Percentiles rank a stretch among this genome's conserved stretches.
These are phyloP conservation scores for Umbelopsis ramanniana DNA, from an alignment of 192 early-diverging fungal species.

Conservation along the genomic window DNA sequence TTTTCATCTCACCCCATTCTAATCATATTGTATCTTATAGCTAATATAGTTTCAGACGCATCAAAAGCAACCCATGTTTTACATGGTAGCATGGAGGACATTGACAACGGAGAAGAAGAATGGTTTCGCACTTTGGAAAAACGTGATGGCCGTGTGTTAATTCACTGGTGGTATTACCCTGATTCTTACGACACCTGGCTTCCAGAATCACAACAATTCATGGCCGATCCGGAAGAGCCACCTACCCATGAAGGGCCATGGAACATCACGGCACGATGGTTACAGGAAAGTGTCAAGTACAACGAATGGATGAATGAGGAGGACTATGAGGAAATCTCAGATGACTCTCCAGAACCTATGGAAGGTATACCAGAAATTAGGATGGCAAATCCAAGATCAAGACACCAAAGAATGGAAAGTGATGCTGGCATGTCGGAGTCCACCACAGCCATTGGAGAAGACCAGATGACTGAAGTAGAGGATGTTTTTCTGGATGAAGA, in stretches of 20 bases:
- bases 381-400: background rate
- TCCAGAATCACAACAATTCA: slow-evolving; percentile 60
- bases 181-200: slow-evolving; percentile 83
- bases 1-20: background rate
- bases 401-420: slow-evolving; percentile 19
- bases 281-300: slow-evolving; percentile 72
- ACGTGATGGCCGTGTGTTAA: slow-evolving; percentile 59
- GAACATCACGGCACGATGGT: slow-evolving; percentile 72
- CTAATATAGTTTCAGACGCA: slow-evolving; percentile 26
- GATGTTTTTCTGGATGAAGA: slow-evolving; percentile 34
- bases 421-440: slow-evolving; percentile 27
- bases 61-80: slow-evolving; percentile 53
- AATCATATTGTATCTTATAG: slow-evolving; percentile 26
- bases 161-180: slow-evolving; percentile 85
- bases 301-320: slow-evolving; percentile 90
- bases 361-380: slow-evolving; percentile 1
- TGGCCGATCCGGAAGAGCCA: slow-evolving; percentile 62
- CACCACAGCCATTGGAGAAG: slow-evolving; percentile 10
- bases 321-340: slow-evolving; percentile 70
- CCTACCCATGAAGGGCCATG: slow-evolving; percentile 71
- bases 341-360: slow-evolving; percentile 3
- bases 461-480: slow-evolving; percentile 1
- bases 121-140: slow-evolving; percentile 68
- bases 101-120: slow-evolving; percentile 55
- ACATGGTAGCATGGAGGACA: slow-evolving; percentile 44